A percentile compares a stretch with the other conserved stretches of the same genome.
Evolutionary conservation across 2,329 filamentous ascomycete genomes (phyloP).

Genomic region (Diaporthe vexans): DNA sequence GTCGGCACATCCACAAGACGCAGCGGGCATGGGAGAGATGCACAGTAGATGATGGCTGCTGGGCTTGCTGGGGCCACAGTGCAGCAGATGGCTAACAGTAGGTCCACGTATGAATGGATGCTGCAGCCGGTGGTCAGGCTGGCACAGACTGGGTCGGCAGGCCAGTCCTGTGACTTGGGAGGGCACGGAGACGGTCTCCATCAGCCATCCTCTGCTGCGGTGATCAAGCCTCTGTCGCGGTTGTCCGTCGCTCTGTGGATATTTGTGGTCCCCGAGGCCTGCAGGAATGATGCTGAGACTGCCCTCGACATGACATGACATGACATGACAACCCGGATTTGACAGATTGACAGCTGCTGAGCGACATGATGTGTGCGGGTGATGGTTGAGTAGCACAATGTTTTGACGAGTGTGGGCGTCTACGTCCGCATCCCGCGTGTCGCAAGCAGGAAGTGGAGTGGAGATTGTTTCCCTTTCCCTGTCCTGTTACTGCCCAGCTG

Average conservation of each 20-base stretch:
- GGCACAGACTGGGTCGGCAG: background rate
- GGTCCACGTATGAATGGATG: background rate
- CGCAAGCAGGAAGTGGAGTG: background rate
- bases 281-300: conserved; percentile 14
- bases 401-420: background rate
- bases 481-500: conserved; percentile 24
- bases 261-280: conserved; percentile 24
- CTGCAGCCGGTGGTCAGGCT: background rate
- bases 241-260: background rate
- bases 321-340: background rate
- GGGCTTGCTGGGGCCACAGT: conserved; percentile 8
- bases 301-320: background rate
- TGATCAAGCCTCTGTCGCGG: background rate
- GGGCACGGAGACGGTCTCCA: background rate
- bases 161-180: conserved; percentile 10
- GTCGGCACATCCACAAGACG: conserved; percentile 13
- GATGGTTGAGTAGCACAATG: background rate
- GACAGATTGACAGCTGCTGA: conserved; percentile 22
- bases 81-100: background rate
- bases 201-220: background rate
- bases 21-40: background rate
- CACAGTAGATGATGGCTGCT: background rate
- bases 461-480: conserved; percentile 1
- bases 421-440: background rate
- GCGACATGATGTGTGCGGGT: background rate